These are phyloP conservation scores for slime mould (Dictyostelium discoideum) DNA, from an alignment of 78 protist genomes.

Conservation along the genomic window dicty_2.7 NC_007088.5:2085001-2085500, in stretches of 20 bases:
- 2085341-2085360: background rate
- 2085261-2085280: background rate
- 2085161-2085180: slow-evolving; percentile 4
- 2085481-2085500: too few relatives aligned
- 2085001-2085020: background rate
- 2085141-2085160: slow-evolving; percentile 53
- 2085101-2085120: slow-evolving; percentile 53
- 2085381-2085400: background rate
- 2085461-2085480: too few relatives aligned
- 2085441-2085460: too few relatives aligned
- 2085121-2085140: slow-evolving; percentile 24
- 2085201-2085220: background rate
- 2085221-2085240: background rate
- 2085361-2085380: background rate
- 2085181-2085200: background rate
- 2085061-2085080: background rate
- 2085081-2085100: background rate
- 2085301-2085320: background rate
- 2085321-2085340: background rate
- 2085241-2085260: background rate
- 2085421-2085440: too few relatives aligned
- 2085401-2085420: background rate
- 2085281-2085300: background rate
- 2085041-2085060: too few relatives aligned
- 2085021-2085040: background rate